phyloP scores from a whole-genome alignment of 352 stramenopile species.

The Phytophthora podocarpi region DNA sequence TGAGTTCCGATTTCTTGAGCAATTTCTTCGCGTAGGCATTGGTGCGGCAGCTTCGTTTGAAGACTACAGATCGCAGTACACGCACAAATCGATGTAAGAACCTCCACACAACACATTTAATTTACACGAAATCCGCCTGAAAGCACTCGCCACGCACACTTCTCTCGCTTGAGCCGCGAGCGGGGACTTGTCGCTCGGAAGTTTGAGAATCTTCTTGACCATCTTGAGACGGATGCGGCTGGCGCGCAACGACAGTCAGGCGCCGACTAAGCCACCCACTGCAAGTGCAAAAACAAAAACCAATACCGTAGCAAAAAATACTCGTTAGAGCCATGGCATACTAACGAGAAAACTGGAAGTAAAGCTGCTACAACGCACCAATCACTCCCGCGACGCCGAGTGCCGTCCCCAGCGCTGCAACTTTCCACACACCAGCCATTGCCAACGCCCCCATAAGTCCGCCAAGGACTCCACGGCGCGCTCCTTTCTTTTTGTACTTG shows the following conservation, averaged over 20 bases:
- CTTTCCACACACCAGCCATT: constrained; percentile 20
- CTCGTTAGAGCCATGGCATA: no score
- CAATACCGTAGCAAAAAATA: no score
- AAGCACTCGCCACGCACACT: constrained; percentile 9
- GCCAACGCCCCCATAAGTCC: constrained; percentile 7
- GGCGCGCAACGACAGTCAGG: constrained; percentile 13
- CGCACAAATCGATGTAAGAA: no score
- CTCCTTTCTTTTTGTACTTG: constrained; percentile 17
- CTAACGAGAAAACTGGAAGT: no score
- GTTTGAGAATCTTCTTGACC: constrained; percentile 12
- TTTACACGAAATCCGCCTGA: no score
- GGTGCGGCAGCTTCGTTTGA: constrained; percentile 15
- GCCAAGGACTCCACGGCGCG: constrained; percentile 5
- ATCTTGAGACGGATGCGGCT: constrained; percentile 16
- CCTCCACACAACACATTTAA: no score
- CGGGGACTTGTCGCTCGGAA: constrained; percentile 18
- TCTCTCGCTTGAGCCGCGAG: constrained; percentile 14
- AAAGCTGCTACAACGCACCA: neutral
- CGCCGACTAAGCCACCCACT: constrained; percentile 15
- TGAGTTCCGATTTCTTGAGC: constrained; percentile 11
- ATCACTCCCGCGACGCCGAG: constrained; percentile 18
- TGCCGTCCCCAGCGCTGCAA: constrained; percentile 7
- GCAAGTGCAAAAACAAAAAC: no score
- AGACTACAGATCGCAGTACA: constrained; percentile 4
- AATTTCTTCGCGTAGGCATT: constrained; percentile 25